Evolutionary conservation across 306 rosid species (phyloP), one percentile per base, ranked within the genome.

Genomic region (Gleditsia sinensis): DNA sequence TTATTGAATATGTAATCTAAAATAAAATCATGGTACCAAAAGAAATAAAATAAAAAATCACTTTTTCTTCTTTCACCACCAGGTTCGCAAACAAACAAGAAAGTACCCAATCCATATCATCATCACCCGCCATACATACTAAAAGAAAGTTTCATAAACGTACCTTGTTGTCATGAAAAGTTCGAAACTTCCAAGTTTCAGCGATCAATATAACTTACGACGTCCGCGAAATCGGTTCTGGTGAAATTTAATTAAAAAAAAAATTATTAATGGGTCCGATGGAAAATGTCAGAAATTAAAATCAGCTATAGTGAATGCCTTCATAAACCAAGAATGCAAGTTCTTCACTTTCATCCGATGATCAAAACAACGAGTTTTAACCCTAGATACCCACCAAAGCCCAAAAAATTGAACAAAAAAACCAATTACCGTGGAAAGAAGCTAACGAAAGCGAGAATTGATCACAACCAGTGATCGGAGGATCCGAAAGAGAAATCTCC

Each of bases 111-210:
- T 62, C 71, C 74, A 83, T 33, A 45, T 37, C 76, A 80, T 48
- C 77, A 69, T 62, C 68, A 73, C 45, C 83, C 45, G 69, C 54
- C 39, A 69, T 55, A 72, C 39, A 76, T 7, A 71, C 24, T 3
- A 67, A 80, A 61, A 37, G 33, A 76, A 72, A 34, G 40, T 34
- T 34, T 27, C 71, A 42, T 40, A 77, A 63, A 25, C 43, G 43
- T 78, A 84, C 83, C 83, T 84, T 78, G 45, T 63, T 63, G 74
- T 70, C 88, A 84, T 84, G 81, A 75, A 84, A 80, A 80, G 82
- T 75, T 81, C 62, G 76, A 66, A 72, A 55, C 85, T 78, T 78
- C 67, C 68, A 57, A 81, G 78, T 78, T 64, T 65, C 78, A 60
- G 51, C 56, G 73, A 75, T 81, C 79, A 76, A 75, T 39, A 69